Evolutionary conservation across 306 rosid genomes (phyloP), one percentile per base, ranked within the genome.

Genomic region (Trichosanthes truncata): DNA sequence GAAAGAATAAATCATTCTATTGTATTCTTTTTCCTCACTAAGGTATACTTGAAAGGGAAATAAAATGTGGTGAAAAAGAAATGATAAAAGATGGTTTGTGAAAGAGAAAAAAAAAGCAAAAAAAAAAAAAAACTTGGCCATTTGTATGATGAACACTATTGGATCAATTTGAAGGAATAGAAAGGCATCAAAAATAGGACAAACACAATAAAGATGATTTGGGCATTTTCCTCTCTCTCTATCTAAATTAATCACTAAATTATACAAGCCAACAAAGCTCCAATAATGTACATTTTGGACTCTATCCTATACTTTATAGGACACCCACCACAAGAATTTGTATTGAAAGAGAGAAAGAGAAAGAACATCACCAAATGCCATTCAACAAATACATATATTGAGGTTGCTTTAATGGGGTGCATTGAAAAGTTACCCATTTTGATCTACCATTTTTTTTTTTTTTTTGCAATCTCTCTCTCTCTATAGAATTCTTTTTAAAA

Each of bases 241-340:
- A 62, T 62, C 72, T 46, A 43, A 73, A 46, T n/a, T 12, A 73
- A 73, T 1, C 57, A 48, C 59, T 41, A 73, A 48, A 29, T 43
- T 12, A 49, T 74, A 74, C 8, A 48, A 49, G 17, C 60, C 12
- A 15, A 48, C 13, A 74, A 74, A 74, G 61, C 29, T 74, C 9
- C 26, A 74, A 74, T 74, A 74, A 72, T 72, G 57, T 46, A 25
- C 76, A 69, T 69, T 72, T 72, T 72, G 57, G 45, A 74, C 38
- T 74, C 56, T 74, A 74, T 73, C 78, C 57, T 26, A 13, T 45
- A 48, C 60, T 73, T 73, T 29, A 48, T 29, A 74, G 61, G 61
- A 74, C 56, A 74, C 78, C 43, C 60, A 74, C 41, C 60, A 46
- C 41, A 74, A 74, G 23, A 71, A 71, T 12, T 71, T 45, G 76